Evolutionary conservation across 768 basidiomycete genomes (phyloP).

Genomic region (Holtermannia corniformis): DNA sequence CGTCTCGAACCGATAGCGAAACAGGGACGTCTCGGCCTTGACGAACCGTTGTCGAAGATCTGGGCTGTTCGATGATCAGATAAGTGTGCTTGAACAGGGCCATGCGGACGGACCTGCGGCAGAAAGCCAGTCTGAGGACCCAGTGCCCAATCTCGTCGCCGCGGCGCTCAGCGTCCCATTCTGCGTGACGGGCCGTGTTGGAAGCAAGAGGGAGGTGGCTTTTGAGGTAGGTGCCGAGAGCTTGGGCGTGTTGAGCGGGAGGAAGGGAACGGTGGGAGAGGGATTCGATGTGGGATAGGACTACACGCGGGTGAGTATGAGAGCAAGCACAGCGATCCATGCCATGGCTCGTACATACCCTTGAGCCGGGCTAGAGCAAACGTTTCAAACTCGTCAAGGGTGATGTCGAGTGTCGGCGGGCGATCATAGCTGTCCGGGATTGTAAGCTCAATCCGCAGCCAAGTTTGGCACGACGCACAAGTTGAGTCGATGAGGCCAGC

Average conservation of each 20-base stretch:
- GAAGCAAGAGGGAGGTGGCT: slow-evolving; percentile 67
- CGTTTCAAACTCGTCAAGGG: slow-evolving; percentile 88
- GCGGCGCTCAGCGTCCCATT: slow-evolving; percentile 57
- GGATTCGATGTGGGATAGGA: slow-evolving; percentile 26
- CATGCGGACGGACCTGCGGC: slow-evolving; percentile 66
- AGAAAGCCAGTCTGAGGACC: slow-evolving; percentile 86
- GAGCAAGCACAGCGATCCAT: no score
- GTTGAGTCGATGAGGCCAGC: slow-evolving; percentile 46
- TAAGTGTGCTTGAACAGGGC: background rate
- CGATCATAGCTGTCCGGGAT: slow-evolving; percentile 64
- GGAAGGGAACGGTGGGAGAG: slow-evolving; percentile 30
- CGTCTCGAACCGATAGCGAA: slow-evolving; percentile 66
- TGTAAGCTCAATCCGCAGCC: background rate
- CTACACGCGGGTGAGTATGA: slow-evolving; percentile 3
- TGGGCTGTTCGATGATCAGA: slow-evolving; percentile 50
- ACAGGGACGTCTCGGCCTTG: slow-evolving; percentile 77
- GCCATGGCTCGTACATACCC: slow-evolving; percentile 18
- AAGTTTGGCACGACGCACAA: slow-evolving; percentile 50
- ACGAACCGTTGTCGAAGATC: slow-evolving; percentile 80
- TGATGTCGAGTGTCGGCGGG: slow-evolving; percentile 78
- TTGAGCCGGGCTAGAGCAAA: slow-evolving; percentile 80
- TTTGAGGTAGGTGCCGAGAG: slow-evolving; percentile 56
- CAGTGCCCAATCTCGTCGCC: slow-evolving; percentile 88
- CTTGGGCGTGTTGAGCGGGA: slow-evolving; percentile 12
- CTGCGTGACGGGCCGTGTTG: slow-evolving; percentile 45